Conservation (phyloP, 768 basidiomycete genomes). For the Pleurotus sapidus region DNA sequence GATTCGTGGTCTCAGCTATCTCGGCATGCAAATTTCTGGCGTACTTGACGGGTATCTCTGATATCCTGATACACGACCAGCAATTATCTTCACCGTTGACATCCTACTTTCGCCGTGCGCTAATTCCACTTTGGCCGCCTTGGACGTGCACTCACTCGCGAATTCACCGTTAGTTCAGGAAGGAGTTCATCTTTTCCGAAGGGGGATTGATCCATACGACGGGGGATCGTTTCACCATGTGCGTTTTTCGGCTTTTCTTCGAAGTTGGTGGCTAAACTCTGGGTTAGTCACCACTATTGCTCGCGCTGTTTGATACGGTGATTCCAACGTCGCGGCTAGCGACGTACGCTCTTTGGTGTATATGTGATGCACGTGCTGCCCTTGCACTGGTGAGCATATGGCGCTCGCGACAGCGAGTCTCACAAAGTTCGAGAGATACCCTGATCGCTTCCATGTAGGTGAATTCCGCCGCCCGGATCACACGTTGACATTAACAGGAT, state of each 20-base stretch:
- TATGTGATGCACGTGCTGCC: slow-evolving; percentile 65
- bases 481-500: background rate
- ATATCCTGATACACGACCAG: slow-evolving; percentile 43
- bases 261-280: slow-evolving; percentile 1
- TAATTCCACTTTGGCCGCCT: background rate
- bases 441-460: slow-evolving; percentile 68
- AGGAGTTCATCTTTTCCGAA: slow-evolving; percentile 76
- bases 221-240: slow-evolving; percentile 88
- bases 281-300: slow-evolving; percentile 75
- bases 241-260: slow-evolving; percentile 22
- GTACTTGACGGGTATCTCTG: background rate
- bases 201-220: slow-evolving; percentile 84
- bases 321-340: slow-evolving; percentile 49
- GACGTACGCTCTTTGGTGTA: slow-evolving; percentile 65
- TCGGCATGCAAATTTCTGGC: background rate
- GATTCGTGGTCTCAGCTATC: background rate
- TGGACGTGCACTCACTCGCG: slow-evolving; percentile 11
- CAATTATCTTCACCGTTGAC: slow-evolving; percentile 82
- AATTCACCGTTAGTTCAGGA: slow-evolving; percentile 66
- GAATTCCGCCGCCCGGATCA: background rate
- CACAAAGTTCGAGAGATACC: slow-evolving; percentile 47
- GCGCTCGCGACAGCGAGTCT: slow-evolving; percentile 55
- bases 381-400: slow-evolving; percentile 68
- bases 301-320: slow-evolving; percentile 72
- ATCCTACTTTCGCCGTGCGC: slow-evolving; percentile 72